phyloP scores from a whole-genome alignment of 2,329 filamentous ascomycete genomes.

The Fusarium staphyleae region DNA sequence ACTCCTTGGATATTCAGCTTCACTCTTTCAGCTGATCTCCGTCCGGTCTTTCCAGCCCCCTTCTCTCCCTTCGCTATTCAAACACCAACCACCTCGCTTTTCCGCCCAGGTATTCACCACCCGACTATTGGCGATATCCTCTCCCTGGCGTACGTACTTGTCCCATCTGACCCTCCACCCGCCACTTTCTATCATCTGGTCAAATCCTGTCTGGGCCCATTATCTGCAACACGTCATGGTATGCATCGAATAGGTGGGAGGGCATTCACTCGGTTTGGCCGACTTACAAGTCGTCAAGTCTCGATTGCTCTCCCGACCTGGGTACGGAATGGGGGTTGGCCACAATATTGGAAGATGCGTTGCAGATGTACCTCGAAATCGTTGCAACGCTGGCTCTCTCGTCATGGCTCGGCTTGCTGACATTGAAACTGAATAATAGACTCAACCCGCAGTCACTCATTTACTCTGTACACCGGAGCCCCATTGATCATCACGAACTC shows the following conservation, averaged over 20 bases:
- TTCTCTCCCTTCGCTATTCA: slow-evolving; percentile 29
- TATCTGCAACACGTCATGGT: slow-evolving; percentile 32
- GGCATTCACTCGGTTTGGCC: slow-evolving; percentile 24
- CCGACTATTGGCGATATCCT: slow-evolving; percentile 42
- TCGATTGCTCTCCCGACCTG: slow-evolving; percentile 20
- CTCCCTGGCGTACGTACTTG: slow-evolving; percentile 41
- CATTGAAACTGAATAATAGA: slow-evolving; percentile 30
- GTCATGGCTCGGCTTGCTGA: slow-evolving; percentile 27
- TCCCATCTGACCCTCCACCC: slow-evolving; percentile 32
- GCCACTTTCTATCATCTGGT: slow-evolving; percentile 27
- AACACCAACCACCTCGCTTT: slow-evolving; percentile 36
- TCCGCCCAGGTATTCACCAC: slow-evolving; percentile 31
- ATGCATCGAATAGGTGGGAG: slow-evolving; percentile 34
- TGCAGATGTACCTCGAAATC: slow-evolving; percentile 16
- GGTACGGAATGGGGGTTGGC: slow-evolving; percentile 33
- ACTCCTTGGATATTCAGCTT: slow-evolving; percentile 49
- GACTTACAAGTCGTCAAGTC: slow-evolving; percentile 2
- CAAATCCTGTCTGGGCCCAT: slow-evolving; percentile 19
- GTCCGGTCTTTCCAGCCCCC: slow-evolving; percentile 47
- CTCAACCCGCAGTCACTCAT: slow-evolving; percentile 27
- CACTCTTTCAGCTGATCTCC: slow-evolving; percentile 53
- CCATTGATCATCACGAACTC: slow-evolving; percentile 26
- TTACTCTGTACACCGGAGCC: slow-evolving; percentile 32
- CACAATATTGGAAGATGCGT: slow-evolving; percentile 33
- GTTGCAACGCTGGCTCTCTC: slow-evolving; percentile 2